Conservation (phyloP, 495 filamentous ascomycete genomes). For the Hypoxylon subgilvum region DNA sequence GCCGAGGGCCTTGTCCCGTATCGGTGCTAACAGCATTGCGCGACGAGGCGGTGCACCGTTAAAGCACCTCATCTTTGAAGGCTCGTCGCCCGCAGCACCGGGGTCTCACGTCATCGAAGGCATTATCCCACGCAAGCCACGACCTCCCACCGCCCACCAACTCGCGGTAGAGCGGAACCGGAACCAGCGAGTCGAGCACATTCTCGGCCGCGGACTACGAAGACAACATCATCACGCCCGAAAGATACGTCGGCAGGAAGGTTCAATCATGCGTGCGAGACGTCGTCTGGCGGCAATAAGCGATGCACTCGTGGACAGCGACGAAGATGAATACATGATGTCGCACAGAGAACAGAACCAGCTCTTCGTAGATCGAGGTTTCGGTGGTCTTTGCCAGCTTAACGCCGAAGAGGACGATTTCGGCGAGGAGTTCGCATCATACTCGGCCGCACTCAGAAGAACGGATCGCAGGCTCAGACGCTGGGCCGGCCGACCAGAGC, state of each 20-base stretch:
- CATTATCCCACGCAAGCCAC: constrained; percentile 58
- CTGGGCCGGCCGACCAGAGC: constrained; percentile 61
- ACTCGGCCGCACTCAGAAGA: constrained; percentile 73
- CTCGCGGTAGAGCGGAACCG: constrained; percentile 89
- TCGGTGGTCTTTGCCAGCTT: constrained; percentile 72
- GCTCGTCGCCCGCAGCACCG: constrained; percentile 55
- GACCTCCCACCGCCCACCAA: constrained; percentile 91
- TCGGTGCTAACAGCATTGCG: constrained; percentile 47
- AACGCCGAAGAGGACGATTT: constrained; percentile 73
- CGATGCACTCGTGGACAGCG: constrained; percentile 78
- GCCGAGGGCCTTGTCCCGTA: constrained; percentile 54
- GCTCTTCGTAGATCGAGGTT: constrained; percentile 61
- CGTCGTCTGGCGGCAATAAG: constrained; percentile 69
- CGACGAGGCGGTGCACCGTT: constrained; percentile 55
- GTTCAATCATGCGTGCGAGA: constrained; percentile 69
- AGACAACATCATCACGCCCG: constrained; percentile 66
- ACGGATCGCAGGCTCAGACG: constrained; percentile 71
- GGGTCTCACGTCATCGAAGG: constrained; percentile 48
- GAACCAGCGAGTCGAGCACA: constrained; percentile 83
- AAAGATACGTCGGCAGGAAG: constrained; percentile 64
- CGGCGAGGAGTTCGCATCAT: constrained; percentile 77
- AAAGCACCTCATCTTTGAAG: constrained; percentile 58
- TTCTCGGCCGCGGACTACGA: constrained; percentile 76
- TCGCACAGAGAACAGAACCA: constrained; percentile 25
- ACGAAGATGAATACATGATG: constrained; percentile 66